Conservation (phyloP, 2,329 filamentous ascomycete genomes). For the Botrytis elliptica region DNA sequence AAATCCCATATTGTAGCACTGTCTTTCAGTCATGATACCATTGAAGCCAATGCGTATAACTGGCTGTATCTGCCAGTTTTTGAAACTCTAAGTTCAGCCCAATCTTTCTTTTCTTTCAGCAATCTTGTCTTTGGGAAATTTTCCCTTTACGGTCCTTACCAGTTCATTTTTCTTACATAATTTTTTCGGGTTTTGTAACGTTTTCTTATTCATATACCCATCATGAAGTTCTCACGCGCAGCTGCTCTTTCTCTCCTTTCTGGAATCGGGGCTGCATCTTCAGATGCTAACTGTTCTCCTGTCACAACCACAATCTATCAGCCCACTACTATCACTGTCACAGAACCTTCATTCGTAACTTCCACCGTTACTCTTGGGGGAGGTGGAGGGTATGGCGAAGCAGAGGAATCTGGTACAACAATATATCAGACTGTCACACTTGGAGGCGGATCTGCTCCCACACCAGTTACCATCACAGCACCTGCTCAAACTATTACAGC, state of each 20-base stretch:
- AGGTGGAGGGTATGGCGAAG: not conserved
- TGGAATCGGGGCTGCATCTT: constrained; percentile 8
- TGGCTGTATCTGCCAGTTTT: not conserved
- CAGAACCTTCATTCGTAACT: not conserved
- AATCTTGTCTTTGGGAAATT: constrained; percentile 4
- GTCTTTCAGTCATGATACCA: not conserved
- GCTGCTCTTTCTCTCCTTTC: constrained; percentile 12
- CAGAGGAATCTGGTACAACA: not conserved
- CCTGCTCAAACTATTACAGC: constrained; percentile 3
- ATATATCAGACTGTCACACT: constrained; percentile 14
- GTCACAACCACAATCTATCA: constrained; percentile 19
- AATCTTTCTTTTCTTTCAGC: not conserved
- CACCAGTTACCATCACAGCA: constrained; percentile 12
- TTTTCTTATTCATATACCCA: not conserved
- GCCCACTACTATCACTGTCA: constrained; percentile 12
- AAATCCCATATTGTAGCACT: constrained; percentile 9
- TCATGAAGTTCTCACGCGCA: constrained; percentile 15
- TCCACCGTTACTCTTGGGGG: constrained; percentile 8
- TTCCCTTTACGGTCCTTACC: constrained; percentile 16
- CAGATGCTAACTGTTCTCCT: constrained; percentile 8
- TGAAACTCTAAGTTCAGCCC: not conserved
- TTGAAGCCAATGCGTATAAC: not conserved
- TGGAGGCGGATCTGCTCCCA: not conserved
- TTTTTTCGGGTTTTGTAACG: not conserved
- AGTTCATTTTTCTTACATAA: not conserved